Evolutionary conservation across 2,329 filamentous ascomycete genomes (phyloP).

Genomic region (Aurifilum marmelostoma): DNA sequence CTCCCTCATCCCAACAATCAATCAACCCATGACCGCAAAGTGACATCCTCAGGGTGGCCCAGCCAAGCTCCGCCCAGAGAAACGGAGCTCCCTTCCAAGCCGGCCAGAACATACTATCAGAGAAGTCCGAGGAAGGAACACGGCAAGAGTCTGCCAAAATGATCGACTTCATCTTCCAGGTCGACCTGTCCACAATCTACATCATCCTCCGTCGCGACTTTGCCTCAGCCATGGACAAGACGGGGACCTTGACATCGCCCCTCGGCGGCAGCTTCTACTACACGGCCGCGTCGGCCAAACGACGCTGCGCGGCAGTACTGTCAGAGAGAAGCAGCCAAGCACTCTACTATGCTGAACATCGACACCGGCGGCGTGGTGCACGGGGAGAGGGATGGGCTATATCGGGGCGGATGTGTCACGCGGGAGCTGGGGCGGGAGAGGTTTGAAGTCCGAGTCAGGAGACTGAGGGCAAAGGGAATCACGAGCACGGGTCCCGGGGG

Average conservation of each 20-base stretch:
- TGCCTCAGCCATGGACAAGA: slow-evolving; percentile 10
- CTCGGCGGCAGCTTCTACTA: slow-evolving; percentile 24
- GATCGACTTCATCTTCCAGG: slow-evolving; percentile 29
- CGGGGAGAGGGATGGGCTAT: slow-evolving; percentile 24
- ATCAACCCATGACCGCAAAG: not conserved
- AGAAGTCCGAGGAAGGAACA: not conserved
- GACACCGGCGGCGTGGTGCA: slow-evolving; percentile 19
- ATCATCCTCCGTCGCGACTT: slow-evolving; percentile 27
- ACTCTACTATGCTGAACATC: not conserved
- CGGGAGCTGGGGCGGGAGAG: slow-evolving; percentile 23
- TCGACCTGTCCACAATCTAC: slow-evolving; percentile 28
- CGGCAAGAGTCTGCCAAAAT: not conserved
- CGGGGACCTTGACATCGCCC: slow-evolving; percentile 16
- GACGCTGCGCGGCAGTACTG: slow-evolving; percentile 24
- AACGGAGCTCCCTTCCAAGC: not conserved
- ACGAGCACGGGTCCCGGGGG: slow-evolving; percentile 17
- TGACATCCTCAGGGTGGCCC: slow-evolving; percentile 1
- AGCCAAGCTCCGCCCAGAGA: not conserved
- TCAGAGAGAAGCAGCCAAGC: slow-evolving; percentile 20
- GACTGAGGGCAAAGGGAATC: slow-evolving; percentile 21
- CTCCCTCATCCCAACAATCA: not conserved
- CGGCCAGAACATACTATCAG: not conserved
- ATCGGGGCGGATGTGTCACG: slow-evolving; percentile 23
- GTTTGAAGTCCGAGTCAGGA: slow-evolving; percentile 26
- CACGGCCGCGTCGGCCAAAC: slow-evolving; percentile 24